Base-by-base conservation (phyloP, 106 monocot species). In the Phalaenopsis equestris region DNA sequence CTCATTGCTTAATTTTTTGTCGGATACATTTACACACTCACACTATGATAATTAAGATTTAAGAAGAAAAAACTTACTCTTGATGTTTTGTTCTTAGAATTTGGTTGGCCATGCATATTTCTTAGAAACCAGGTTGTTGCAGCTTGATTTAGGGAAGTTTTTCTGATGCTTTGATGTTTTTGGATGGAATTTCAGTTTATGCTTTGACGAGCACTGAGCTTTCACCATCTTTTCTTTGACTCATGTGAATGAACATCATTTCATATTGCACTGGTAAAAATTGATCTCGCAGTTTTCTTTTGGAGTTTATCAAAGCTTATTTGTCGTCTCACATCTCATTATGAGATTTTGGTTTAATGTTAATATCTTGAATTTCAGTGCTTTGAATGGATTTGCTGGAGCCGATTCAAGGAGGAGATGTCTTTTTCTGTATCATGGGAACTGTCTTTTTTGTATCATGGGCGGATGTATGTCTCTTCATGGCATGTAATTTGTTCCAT, bases 401-500 rank as follows among this genome's bases (percentile, higher is more conserved):
- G 99, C 82, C 70, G 87, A 91, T 91, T 83, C 88, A 77, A 87
- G 91, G 48, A 95, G 95, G 83, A 85, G 92, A 55, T 91, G 73
- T 81, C 91, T 84, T 88, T 30, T 30, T 30, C 30, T 84, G 78
- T 92, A 95, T 78, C 90, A 90, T 84, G 92, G 84, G 99, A 99
- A 85, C 92, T 95, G 83, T 99, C 99, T 37, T 99, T 99, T 84
- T 61, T 99, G 82, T 99, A 99, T 80, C 99, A 99, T 87, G 99
- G 99, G 47, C 89, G 99, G 76, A 93, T 99, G 90, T 99, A 95
- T 82, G 91, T 95, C 72, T 99, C 99, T 81, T 88, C 91, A 36
- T 99, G 99, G 99, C 99, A 99, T 55, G 93, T 99, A 30, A 30
- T 83, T 99, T 95, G 81, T 99, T 99, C 82, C 99, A 99, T 90